phyloP scores from a whole-genome alignment of 2,329 filamentous ascomycete species.

The Bipolaris zeicola region DNA sequence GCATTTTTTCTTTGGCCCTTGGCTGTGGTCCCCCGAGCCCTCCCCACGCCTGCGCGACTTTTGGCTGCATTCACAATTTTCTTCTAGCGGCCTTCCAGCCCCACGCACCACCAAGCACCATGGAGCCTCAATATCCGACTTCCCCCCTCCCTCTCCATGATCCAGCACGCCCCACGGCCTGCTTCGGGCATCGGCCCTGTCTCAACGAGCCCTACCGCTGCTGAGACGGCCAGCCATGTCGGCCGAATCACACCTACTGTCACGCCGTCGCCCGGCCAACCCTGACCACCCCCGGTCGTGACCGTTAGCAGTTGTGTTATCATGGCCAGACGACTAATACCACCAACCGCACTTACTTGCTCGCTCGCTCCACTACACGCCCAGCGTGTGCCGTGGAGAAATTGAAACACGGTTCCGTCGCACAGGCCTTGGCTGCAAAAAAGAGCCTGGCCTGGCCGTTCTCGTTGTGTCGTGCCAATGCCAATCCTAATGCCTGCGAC shows the following conservation, averaged over 20 bases:
- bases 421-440: neutral
- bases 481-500: no score
- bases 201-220: constrained; percentile 20
- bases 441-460: no score
- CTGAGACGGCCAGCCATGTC: constrained; percentile 9
- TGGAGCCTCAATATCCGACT: constrained; percentile 4
- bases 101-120: constrained; percentile 15
- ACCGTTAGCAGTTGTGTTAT: constrained; percentile 12
- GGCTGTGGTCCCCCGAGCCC: neutral
- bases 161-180: constrained; percentile 19
- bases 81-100: constrained; percentile 23
- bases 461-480: neutral
- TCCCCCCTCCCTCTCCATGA: constrained; percentile 17
- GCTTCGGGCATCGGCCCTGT: constrained; percentile 12
- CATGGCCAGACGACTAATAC: constrained; percentile 15
- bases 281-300: constrained; percentile 13
- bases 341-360: neutral
- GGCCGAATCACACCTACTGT: constrained; percentile 18
- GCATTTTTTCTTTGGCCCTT: constrained; percentile 13
- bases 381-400: constrained; percentile 16
- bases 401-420: neutral
- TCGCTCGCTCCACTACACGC: neutral
- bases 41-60: constrained; percentile 22
- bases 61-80: constrained; percentile 23
- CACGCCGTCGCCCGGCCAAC: constrained; percentile 25